Conservation (phyloP, 2,329 filamentous ascomycete genomes). For the Bertia moriformis region DNA sequence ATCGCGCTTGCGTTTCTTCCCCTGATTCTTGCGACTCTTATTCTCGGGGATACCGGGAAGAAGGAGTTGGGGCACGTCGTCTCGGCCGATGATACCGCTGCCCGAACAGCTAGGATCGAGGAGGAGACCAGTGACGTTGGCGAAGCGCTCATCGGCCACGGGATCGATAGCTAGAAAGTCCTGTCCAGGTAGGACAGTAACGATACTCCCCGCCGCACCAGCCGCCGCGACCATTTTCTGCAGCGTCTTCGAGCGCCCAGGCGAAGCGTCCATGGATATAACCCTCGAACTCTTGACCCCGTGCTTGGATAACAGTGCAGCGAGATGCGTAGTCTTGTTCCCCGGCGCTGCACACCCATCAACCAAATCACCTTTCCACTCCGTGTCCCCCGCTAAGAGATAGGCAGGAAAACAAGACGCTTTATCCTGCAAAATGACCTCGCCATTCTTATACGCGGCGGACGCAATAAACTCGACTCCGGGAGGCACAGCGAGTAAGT, state of each 20-base stretch:
- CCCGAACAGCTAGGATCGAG: conserved; percentile 54
- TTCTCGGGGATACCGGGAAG: conserved; percentile 19
- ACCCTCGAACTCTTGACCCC: neutral
- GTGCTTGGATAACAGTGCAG: conserved; percentile 29
- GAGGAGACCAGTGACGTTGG: conserved; percentile 36
- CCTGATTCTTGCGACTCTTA: conserved; percentile 1
- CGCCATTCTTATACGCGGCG: conserved; percentile 34
- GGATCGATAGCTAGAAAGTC: conserved; percentile 44
- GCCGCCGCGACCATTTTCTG: conserved; percentile 43
- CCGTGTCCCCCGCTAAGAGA: conserved; percentile 26
- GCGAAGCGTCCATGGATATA: conserved; percentile 4
- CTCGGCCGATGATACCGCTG: conserved; percentile 47
- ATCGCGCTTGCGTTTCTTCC: conserved; percentile 19
- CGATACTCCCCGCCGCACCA: conserved; percentile 29
- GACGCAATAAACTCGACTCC: conserved; percentile 32
- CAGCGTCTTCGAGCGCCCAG: conserved; percentile 33
- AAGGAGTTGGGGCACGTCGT: conserved; percentile 32
- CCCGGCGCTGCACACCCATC: conserved; percentile 52
- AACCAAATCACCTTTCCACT: conserved; percentile 29
- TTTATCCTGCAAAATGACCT: conserved; percentile 51
- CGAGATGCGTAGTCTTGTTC: conserved; percentile 53
- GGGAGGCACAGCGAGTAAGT: conserved; percentile 39
- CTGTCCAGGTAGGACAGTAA: conserved; percentile 35
- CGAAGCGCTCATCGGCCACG: conserved; percentile 26
- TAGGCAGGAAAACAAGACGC: conserved; percentile 54